phyloP scores from a whole-genome alignment of 1,284 basidiomycete genomes.

The Ustilago shanxiensis region DNA sequence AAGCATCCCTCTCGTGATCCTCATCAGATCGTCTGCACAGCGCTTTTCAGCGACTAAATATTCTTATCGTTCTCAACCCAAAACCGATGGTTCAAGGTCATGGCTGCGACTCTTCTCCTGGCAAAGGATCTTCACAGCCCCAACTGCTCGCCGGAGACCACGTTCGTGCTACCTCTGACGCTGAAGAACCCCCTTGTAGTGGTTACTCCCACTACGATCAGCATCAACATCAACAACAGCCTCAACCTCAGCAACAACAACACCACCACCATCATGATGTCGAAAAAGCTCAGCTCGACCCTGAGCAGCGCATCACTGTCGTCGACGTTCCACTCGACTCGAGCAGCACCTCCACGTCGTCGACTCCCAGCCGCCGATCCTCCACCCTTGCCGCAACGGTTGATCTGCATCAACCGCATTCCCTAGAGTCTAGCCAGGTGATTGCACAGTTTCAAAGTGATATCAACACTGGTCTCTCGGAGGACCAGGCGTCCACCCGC shows the following conservation, averaged over 20 bases:
- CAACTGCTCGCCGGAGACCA: conserved; percentile 39
- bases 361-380: conserved; percentile 46
- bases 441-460: conserved; percentile 51
- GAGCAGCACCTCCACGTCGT: conserved; percentile 24
- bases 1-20: conserved; percentile 19
- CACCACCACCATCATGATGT: conserved; percentile 21
- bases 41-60: conserved; percentile 8
- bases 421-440: conserved; percentile 50
- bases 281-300: conserved; percentile 39
- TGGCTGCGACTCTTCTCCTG: conserved; percentile 54
- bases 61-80: conserved; percentile 13
- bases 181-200: conserved; percentile 61
- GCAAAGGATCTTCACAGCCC: conserved; percentile 57
- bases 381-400: conserved; percentile 52
- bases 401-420: conserved; percentile 65
- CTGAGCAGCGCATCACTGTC: conserved; percentile 32
- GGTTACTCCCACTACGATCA: conserved; percentile 51
- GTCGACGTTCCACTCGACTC: conserved; percentile 29
- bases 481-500: conserved; percentile 43
- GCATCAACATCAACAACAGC: conserved; percentile 23
- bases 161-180: conserved; percentile 39
- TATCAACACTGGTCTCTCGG: conserved; percentile 45
- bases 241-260: conserved; percentile 21
- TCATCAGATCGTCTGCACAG: conserved; percentile 29
- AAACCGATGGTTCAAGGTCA: conserved; percentile 58